Evolutionary conservation across 352 stramenopile genomes (phyloP).

Genomic region (Phytophthora citricola): DNA sequence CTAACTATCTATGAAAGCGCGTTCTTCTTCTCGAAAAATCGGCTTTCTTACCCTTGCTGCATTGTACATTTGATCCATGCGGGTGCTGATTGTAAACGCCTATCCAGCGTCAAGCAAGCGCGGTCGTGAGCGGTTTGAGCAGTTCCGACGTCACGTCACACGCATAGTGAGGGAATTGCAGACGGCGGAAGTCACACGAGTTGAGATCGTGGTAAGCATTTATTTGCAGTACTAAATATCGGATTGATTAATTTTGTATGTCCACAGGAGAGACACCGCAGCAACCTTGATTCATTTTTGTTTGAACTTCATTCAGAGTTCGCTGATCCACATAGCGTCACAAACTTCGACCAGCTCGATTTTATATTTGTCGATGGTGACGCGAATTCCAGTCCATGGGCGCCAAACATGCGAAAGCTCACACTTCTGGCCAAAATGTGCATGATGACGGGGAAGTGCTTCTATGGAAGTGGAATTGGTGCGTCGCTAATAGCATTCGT

Average conservation of each 20-base stretch:
- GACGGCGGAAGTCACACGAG: slow-evolving; percentile 62
- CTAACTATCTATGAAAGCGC: background rate
- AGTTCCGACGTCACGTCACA: slow-evolving; percentile 61
- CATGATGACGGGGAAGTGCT: slow-evolving; percentile 90
- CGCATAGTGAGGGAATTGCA: slow-evolving; percentile 63
- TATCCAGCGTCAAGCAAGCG: slow-evolving; percentile 53
- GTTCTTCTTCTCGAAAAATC: background rate
- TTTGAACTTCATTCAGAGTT: slow-evolving; percentile 84
- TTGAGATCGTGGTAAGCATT: slow-evolving; percentile 65
- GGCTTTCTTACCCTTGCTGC: background rate
- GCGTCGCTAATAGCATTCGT: slow-evolving; percentile 69
- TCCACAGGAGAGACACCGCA: slow-evolving; percentile 62
- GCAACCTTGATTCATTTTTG: slow-evolving; percentile 74
- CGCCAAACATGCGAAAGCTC: slow-evolving; percentile 67
- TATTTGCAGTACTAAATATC: background rate
- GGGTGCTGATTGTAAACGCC: slow-evolving; percentile 76
- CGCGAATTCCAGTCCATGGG: slow-evolving; percentile 65
- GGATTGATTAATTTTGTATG: background rate
- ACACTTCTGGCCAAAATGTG: slow-evolving; percentile 81
- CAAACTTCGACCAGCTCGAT: slow-evolving; percentile 82
- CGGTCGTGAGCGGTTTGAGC: slow-evolving; percentile 51
- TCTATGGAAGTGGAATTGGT: slow-evolving; percentile 69
- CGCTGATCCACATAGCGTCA: slow-evolving; percentile 65
- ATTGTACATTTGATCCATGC: slow-evolving; percentile 45
- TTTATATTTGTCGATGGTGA: slow-evolving; percentile 85